Percentiles rank a stretch among this genome's conserved stretches.
These are phyloP conservation scores for Lichenothelia convexa DNA, from an alignment of 495 filamentous ascomycete genomes.

Conservation along the genomic window DNA sequence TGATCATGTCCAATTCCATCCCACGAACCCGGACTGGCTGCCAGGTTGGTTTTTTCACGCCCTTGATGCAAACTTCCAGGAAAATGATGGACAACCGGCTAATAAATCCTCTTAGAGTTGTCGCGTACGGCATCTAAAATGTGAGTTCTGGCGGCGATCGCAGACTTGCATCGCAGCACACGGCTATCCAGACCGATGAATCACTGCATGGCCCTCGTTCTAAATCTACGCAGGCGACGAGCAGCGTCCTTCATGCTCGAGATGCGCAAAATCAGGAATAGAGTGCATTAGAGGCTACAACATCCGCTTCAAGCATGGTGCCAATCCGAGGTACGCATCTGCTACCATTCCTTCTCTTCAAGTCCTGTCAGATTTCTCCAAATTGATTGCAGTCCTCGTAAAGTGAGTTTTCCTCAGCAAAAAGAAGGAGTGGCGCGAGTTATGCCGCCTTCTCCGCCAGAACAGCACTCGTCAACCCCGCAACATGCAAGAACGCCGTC, in stretches of 20 bases:
- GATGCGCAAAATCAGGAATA: slow-evolving; percentile 5
- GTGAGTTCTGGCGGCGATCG: not conserved
- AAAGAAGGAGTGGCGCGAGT: too few relatives aligned
- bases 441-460: too few relatives aligned
- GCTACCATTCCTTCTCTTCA: not conserved
- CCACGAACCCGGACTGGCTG: not conserved
- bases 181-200: too few relatives aligned
- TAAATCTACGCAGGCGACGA: too few relatives aligned
- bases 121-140: not conserved
- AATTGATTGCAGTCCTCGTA: too few relatives aligned
- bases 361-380: too few relatives aligned
- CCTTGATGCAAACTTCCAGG: not conserved
- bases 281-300: slow-evolving; percentile 9
- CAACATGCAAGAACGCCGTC: too few relatives aligned
- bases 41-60: not conserved
- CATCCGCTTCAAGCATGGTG: slow-evolving; percentile 9
- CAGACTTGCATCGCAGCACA: too few relatives aligned
- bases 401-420: too few relatives aligned
- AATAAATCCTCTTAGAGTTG: not conserved
- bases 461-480: too few relatives aligned
- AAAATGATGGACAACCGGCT: not conserved
- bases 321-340: slow-evolving; percentile 11
- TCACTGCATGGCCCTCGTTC: not conserved
- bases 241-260: slow-evolving; percentile 5
- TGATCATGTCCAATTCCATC: not conserved